Evolutionary conservation across 495 filamentous ascomycete genomes (phyloP).

Genomic region (Hypoxylon crocopeplum): DNA sequence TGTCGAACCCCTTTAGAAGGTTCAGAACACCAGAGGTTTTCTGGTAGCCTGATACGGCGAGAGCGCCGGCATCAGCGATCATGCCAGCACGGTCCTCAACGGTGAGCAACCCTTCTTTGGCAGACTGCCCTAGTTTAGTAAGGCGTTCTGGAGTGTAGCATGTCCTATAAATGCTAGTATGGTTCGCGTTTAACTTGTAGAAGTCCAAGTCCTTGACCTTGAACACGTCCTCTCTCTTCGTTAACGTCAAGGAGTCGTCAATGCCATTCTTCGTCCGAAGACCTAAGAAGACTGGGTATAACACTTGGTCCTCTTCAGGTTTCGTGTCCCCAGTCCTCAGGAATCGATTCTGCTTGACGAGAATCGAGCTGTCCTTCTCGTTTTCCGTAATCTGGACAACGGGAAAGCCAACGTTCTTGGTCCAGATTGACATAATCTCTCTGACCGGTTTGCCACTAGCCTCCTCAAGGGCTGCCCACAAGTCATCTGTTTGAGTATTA

Average conservation of each 20-base stretch:
- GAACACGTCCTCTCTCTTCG: slow-evolving; percentile 77
- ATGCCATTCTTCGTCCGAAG: slow-evolving; percentile 71
- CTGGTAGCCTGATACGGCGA: slow-evolving; percentile 90
- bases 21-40: slow-evolving; percentile 88
- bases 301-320: slow-evolving; percentile 79
- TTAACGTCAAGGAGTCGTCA: slow-evolving; percentile 67
- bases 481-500: slow-evolving; percentile 83
- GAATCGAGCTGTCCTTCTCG: slow-evolving; percentile 62
- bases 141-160: slow-evolving; percentile 72
- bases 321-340: slow-evolving; percentile 79
- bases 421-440: slow-evolving; percentile 80
- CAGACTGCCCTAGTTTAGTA: slow-evolving; percentile 77
- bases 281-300: slow-evolving; percentile 76
- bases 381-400: slow-evolving; percentile 73
- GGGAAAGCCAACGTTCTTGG: slow-evolving; percentile 77
- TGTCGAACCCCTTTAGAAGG: slow-evolving; percentile 82
- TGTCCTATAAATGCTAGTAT: slow-evolving; percentile 76
- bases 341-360: slow-evolving; percentile 78
- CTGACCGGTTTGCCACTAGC: slow-evolving; percentile 91
- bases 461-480: slow-evolving; percentile 88
- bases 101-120: slow-evolving; percentile 83
- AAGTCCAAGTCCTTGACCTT: slow-evolving; percentile 69
- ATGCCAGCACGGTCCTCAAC: slow-evolving; percentile 94
- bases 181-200: slow-evolving; percentile 81
- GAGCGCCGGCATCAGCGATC: slow-evolving; percentile 92